These are phyloP conservation scores for Cytospora leucostoma DNA, from an alignment of 2,329 filamentous ascomycete species.

Conservation along the genomic window DNA sequence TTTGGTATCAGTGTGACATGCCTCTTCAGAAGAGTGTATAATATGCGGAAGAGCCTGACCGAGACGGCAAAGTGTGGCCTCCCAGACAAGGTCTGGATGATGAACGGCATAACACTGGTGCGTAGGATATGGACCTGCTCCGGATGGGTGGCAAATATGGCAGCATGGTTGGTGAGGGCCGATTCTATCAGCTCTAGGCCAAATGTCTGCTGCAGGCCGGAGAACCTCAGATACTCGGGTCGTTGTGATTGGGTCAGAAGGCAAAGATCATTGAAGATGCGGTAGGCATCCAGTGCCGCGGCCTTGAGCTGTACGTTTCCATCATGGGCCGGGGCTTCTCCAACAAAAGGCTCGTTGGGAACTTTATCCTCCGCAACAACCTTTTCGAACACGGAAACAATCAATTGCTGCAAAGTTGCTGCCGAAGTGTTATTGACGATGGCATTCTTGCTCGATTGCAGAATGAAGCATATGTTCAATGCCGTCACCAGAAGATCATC, in stretches of 20 bases:
- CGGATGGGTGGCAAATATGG: slow-evolving; percentile 73
- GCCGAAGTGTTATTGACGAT: slow-evolving; percentile 95
- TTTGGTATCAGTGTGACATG: slow-evolving; percentile 73
- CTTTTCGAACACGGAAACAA: slow-evolving; percentile 92
- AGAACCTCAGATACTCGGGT: slow-evolving; percentile 78
- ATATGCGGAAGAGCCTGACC: slow-evolving; percentile 77
- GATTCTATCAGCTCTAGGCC: slow-evolving; percentile 91
- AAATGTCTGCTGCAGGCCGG: slow-evolving; percentile 76
- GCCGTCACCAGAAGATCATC: slow-evolving; percentile 79
- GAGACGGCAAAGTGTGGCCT: slow-evolving; percentile 79
- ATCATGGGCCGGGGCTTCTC: slow-evolving; percentile 67
- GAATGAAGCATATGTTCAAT: slow-evolving; percentile 85
- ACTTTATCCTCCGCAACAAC: slow-evolving; percentile 78
- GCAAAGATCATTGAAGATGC: slow-evolving; percentile 88
- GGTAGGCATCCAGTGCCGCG: slow-evolving; percentile 81
- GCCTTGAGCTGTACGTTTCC: slow-evolving; percentile 67
- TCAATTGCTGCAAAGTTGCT: slow-evolving; percentile 92
- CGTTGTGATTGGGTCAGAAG: slow-evolving; percentile 82
- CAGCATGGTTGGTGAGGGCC: slow-evolving; percentile 81
- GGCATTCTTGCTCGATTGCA: slow-evolving; percentile 88
- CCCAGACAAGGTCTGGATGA: slow-evolving; percentile 76
- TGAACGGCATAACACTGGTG: slow-evolving; percentile 76
- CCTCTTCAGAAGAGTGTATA: slow-evolving; percentile 78
- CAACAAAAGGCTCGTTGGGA: slow-evolving; percentile 58
- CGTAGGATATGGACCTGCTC: slow-evolving; percentile 82